Base-by-base conservation (phyloP, 495 filamentous ascomycete genomes). In the Podospora didyma region DNA sequence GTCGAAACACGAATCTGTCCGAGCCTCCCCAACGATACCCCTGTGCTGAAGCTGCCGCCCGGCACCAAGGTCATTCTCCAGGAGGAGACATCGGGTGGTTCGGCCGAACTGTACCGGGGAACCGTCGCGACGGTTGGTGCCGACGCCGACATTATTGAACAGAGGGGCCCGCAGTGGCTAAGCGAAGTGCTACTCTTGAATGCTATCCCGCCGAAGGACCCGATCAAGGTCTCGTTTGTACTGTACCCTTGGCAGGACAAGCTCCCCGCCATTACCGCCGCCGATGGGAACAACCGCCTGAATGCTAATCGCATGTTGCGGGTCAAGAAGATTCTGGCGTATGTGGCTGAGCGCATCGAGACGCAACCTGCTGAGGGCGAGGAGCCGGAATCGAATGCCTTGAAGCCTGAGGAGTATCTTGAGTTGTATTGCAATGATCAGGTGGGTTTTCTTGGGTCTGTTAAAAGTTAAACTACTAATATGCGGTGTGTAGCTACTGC, bases 231-330 rank as follows among this genome's bases (percentile, higher is more conserved):
- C 31, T 90, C 89, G 19, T 98, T 98, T 68, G 80, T 96, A 14
- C 73, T 98, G 48, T 83, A 92, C 64, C 95, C 94, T 10, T 92
- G 86, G 73, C 82, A 89, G 60, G 86, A 93, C 61, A 73, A 79
- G 21, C 71, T 96, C 54, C 92, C 91, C 4, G 80, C 78, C 50
- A 83, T 90, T 41, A 81, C 79, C 49, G 81, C 84, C 47, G 70
- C 82, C 3, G 87, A 90, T 53, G 80, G 86, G 35, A 94, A 90
- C 61, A 88, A 90, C 49, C 84, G 94, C 26, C 80, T 98, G 55
- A 98, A 97, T 68, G 94, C 94, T 26, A 98, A 97, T 65, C 80
- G 94, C 26, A 97, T 98, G 95, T 80, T 98, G 26, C 82, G 94
- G 45, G 89, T 92, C 3, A 93, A 90, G 75, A 98, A 97, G 77